These are phyloP conservation scores for Limonium bicolor DNA, from an alignment of 148 eudicot genomes.

Conservation along the genomic window DNA sequence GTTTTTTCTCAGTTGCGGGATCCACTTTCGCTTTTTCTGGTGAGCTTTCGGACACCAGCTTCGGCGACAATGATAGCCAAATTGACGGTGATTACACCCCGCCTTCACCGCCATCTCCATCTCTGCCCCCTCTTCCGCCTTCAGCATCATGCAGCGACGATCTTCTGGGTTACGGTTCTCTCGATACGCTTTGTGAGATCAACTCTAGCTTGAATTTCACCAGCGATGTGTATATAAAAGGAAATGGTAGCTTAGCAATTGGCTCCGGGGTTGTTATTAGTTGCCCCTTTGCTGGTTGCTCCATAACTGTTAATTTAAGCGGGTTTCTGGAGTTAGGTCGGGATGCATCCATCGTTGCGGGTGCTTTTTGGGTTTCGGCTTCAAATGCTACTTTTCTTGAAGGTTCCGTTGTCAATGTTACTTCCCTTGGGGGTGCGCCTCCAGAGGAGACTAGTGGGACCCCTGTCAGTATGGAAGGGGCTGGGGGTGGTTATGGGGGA, in stretches of 20 bases:
- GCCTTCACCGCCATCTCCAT: conserved; percentile 52
- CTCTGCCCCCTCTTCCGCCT: conserved; percentile 46
- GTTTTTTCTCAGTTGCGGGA: neutral
- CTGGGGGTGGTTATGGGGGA: conserved; percentile 88
- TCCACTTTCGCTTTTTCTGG: conserved; percentile 7
- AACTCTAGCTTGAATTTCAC: conserved; percentile 37
- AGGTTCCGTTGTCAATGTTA: conserved; percentile 49
- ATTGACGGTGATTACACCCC: conserved; percentile 62
- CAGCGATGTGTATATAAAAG: conserved; percentile 38
- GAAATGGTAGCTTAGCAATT: conserved; percentile 45
- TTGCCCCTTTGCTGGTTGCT: conserved; percentile 51
- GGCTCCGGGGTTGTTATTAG: conserved; percentile 35
- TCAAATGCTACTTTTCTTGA: conserved; percentile 19
- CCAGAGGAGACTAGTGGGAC: conserved; percentile 52
- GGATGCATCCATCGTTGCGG: conserved; percentile 32
- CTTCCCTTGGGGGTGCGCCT: conserved; percentile 43
- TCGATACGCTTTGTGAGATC: conserved; percentile 45
- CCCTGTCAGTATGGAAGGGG: conserved; percentile 46
- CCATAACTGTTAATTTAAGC: conserved; percentile 36
- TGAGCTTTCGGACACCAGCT: neutral
- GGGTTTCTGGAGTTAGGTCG: conserved; percentile 37
- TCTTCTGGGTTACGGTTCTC: conserved; percentile 54
- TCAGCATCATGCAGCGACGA: conserved; percentile 44
- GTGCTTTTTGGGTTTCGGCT: conserved; percentile 31
- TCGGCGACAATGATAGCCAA: neutral